These are phyloP conservation scores for Blastocystis sp. DNA, from an alignment of 352 stramenopile genomes.

Conservation along the genomic window DNA sequence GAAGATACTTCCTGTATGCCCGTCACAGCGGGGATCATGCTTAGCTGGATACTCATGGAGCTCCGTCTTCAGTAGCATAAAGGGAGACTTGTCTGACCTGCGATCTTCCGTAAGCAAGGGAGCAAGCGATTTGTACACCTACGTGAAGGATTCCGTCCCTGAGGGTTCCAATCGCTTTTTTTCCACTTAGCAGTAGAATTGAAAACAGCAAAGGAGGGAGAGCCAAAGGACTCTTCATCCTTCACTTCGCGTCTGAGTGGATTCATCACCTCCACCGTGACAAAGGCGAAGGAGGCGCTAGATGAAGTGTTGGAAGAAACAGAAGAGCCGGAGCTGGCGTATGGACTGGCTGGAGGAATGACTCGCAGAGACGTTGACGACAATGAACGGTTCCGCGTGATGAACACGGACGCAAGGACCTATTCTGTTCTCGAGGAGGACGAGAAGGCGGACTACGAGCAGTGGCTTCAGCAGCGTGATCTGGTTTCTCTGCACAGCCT, in stretches of 20 bases:
- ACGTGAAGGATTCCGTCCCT: slow-evolving; percentile 4
- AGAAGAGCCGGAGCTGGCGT: background rate
- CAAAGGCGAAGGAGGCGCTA: background rate
- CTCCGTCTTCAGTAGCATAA: slow-evolving; percentile 18
- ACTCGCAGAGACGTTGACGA: slow-evolving; percentile 1
- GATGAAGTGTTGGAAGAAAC: slow-evolving; percentile 26
- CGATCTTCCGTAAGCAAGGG: slow-evolving; percentile 6
- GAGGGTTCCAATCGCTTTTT: background rate
- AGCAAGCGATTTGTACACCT: slow-evolving; percentile 1
- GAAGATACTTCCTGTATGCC: background rate
- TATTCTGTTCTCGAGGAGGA: background rate
- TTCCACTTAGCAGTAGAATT: background rate
- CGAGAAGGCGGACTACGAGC: background rate
- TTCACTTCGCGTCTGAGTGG: background rate
- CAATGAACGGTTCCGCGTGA: slow-evolving; percentile 5
- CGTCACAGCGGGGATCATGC: no score
- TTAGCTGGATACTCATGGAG: background rate
- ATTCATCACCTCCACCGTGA: background rate
- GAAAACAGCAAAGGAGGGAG: background rate
- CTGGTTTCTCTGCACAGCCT: slow-evolving; percentile 21
- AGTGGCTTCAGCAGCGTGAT: background rate
- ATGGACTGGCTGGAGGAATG: background rate
- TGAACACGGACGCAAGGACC: background rate
- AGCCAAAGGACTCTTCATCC: background rate
- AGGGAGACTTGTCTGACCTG: background rate